phyloP scores from a whole-genome alignment of 306 rosid genomes.

The Aeschynomene evenia region DNA sequence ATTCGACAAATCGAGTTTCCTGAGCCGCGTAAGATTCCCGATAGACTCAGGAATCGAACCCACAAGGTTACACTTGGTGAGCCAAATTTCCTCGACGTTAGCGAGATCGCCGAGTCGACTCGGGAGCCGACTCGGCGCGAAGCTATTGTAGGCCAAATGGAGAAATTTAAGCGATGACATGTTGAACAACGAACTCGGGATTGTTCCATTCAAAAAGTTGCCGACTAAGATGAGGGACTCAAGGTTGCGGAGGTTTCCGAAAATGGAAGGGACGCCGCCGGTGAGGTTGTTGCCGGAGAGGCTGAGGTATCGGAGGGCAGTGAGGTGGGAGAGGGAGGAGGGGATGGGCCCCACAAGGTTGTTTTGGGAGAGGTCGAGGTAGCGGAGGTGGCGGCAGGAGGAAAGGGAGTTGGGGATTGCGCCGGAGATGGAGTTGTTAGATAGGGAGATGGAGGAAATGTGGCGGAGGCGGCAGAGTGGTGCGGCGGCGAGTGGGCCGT shows the following conservation, averaged over 20 bases:
- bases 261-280: constrained; percentile 48
- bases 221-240: constrained; percentile 36
- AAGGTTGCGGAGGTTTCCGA: constrained; percentile 42
- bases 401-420: constrained; percentile 34
- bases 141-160: constrained; percentile 51
- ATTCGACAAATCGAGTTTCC: constrained; percentile 44
- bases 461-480: constrained; percentile 54
- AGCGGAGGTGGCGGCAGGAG: constrained; percentile 35
- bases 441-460: constrained; percentile 44
- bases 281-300: constrained; percentile 57
- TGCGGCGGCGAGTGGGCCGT: constrained; percentile 46
- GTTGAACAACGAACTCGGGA: constrained; percentile 44
- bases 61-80: constrained; percentile 29
- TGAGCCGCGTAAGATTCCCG: constrained; percentile 31
- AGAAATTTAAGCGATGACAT: constrained; percentile 45
- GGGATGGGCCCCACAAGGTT: constrained; percentile 51
- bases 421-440: constrained; percentile 33
- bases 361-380: constrained; percentile 52
- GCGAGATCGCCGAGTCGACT: constrained; percentile 50
- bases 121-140: constrained; percentile 44
- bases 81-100: constrained; percentile 41
- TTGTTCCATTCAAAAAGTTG: constrained; percentile 44
- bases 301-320: constrained; percentile 42
- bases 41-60: constrained; percentile 55
- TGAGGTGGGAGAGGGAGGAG: constrained; percentile 30